Base-by-base conservation (phyloP, 2,329 filamentous ascomycete genomes). In the Fusarium aywerte region DNA sequence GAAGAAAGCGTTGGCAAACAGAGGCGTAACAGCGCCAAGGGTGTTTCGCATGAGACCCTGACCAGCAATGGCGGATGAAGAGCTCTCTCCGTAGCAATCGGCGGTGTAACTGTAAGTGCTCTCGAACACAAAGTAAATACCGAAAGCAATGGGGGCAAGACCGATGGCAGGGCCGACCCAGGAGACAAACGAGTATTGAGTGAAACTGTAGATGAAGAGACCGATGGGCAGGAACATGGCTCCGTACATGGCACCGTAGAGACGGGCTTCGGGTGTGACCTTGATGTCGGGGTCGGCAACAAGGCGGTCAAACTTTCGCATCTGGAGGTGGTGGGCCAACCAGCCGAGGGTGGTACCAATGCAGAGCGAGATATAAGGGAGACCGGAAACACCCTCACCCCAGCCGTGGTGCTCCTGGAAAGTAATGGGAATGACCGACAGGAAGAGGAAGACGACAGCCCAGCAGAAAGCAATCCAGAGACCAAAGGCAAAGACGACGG, bases 381-480 rank as follows among this genome's bases (percentile, higher is more conserved):
- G 67, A 23, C 67, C 67, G 4, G 53, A 36, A 6, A 69, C 67
- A 50, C 67, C 67, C 12, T 67, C 55, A 1, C 55, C 51, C 67
- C 67, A 69, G 1, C 67, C 67, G 7, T 69, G 67, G 13, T 69
- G 42, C 49, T 69, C 67, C 15, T 62, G 61, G 32, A 69, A 69
- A 1, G 67, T 69, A 11, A 69, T 69, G 5, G 68, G 68, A 5
- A 71, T 71, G 3, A 71, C 68, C 0, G 68, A 71, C 0, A 71
- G 68, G 43, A 71, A 71, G 8, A 71, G 62, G 36, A 71, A 71
- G 21, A 71, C 68, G 3, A 71, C 68, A 21, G 68, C 68, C 68
- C 68, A 71, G 36, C 68, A 71, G 50, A 71, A 71, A 3, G 68
- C 68, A 7, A 71, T 71, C 68, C 68, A 71, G 13, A 71, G 62